Evolutionary conservation across 1,284 basidiomycete species (phyloP).

Genomic region (Volvariella surrecta): DNA sequence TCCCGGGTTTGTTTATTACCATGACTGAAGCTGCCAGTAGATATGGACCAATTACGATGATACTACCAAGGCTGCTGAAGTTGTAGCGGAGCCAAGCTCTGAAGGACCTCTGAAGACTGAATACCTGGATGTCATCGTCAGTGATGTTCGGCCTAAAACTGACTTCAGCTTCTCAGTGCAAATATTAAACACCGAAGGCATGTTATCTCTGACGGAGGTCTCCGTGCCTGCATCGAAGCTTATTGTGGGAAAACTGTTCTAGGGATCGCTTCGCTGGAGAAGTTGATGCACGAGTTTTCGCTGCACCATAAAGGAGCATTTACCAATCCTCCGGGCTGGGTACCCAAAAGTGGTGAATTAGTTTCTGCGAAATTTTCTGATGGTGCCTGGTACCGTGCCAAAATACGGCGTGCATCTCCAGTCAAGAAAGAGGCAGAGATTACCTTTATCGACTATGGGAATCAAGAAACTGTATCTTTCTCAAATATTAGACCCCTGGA

Average conservation of each 20-base stretch:
- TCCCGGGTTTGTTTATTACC: slow-evolving; percentile 2
- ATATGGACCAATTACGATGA: slow-evolving; percentile 80
- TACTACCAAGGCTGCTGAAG: slow-evolving; percentile 47
- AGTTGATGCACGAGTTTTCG: slow-evolving; percentile 91
- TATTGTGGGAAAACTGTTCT: not conserved
- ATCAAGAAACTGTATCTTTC: slow-evolving; percentile 79
- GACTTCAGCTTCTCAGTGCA: slow-evolving; percentile 89
- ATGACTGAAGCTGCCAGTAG: slow-evolving; percentile 30
- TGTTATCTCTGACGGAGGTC: slow-evolving; percentile 11
- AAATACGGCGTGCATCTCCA: slow-evolving; percentile 73
- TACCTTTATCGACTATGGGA: slow-evolving; percentile 84
- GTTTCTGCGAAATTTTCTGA: slow-evolving; percentile 90
- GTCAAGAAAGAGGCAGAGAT: slow-evolving; percentile 86
- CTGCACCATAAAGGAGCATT: slow-evolving; percentile 68
- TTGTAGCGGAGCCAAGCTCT: slow-evolving; percentile 31
- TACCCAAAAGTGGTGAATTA: slow-evolving; percentile 78
- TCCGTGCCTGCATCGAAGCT: not conserved
- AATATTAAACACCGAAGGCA: slow-evolving; percentile 82
- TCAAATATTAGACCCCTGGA: slow-evolving; percentile 76
- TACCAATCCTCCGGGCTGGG: slow-evolving; percentile 53
- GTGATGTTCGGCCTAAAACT: slow-evolving; percentile 73
- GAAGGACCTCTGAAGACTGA: slow-evolving; percentile 62
- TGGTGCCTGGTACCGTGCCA: slow-evolving; percentile 91
- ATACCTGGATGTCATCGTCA: slow-evolving; percentile 89
- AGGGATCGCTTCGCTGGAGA: slow-evolving; percentile 86